A percentile compares a stretch with the other conserved stretches of the same genome.
Conservation (phyloP, 345 rosid species). For the Microcos paniculata region DNA sequence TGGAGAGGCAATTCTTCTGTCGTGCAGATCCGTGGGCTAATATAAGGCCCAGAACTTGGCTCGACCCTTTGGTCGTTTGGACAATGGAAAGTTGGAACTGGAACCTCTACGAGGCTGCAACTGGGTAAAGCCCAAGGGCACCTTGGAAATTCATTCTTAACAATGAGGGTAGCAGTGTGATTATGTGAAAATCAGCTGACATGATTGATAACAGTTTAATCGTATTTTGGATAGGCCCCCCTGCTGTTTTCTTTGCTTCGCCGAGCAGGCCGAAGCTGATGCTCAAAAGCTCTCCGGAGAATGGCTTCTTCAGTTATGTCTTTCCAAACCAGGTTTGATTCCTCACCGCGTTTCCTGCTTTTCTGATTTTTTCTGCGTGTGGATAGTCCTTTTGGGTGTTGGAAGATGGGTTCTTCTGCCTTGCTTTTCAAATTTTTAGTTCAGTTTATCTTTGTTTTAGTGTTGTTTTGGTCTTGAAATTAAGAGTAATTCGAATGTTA, state of each 20-base stretch:
- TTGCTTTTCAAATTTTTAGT: background rate
- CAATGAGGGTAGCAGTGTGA: background rate
- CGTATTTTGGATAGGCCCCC: constrained; percentile 13
- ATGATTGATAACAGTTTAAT: background rate
- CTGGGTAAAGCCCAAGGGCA: background rate
- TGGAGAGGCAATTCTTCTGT: no score
- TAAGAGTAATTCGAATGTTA: background rate
- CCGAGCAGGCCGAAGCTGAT: constrained; percentile 18
- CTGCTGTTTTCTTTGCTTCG: constrained; percentile 12
- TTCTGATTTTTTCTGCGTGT: background rate
- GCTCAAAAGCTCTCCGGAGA: constrained; percentile 21
- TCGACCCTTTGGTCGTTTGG: no score
- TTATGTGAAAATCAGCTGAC: background rate
- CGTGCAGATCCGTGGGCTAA: no score
- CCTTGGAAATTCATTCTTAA: background rate
- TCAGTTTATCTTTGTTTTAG: background rate
- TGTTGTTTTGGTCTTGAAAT: constrained; percentile 5
- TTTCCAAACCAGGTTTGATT: constrained; percentile 56
- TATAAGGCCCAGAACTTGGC: no score
- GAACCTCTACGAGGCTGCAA: no score
- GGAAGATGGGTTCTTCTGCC: background rate
- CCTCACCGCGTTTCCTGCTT: background rate
- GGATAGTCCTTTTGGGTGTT: background rate
- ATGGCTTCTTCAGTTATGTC: constrained; percentile 76
- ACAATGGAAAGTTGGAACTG: no score